Evolutionary conservation across 306 rosid genomes (phyloP).

Genomic region (Dicorynia guianensis): DNA sequence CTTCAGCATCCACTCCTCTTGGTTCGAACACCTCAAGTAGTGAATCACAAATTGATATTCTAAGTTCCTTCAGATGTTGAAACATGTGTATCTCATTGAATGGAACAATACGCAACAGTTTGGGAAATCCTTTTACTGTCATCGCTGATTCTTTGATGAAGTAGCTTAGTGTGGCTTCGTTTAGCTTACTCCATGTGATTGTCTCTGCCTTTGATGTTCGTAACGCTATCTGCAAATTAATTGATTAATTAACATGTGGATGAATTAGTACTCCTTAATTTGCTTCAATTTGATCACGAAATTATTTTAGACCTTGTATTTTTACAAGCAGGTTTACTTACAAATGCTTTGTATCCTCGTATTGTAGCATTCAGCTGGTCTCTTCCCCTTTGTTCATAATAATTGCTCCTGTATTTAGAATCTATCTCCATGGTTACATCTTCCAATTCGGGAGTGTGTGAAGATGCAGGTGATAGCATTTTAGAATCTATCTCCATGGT

Average conservation of each 20-base stretch:
- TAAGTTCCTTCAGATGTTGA: too few species aligned
- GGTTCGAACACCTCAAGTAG: too few species aligned
- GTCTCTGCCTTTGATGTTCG: neutral
- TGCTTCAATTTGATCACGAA: too few species aligned
- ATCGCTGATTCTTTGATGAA: neutral
- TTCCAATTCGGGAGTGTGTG: neutral
- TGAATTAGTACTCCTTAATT: too few species aligned
- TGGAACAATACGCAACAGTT: neutral
- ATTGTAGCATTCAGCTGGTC: conserved; percentile 17
- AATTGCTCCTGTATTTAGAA: too few species aligned
- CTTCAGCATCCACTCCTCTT: too few species aligned
- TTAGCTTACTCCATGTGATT: neutral
- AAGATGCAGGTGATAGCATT: neutral
- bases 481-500: neutral
- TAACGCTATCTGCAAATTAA: too few species aligned
- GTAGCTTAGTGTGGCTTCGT: neutral
- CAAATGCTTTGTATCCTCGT: conserved; percentile 10
- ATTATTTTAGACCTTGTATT: too few species aligned
- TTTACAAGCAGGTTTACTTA: neutral
- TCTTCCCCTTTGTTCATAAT: neutral
- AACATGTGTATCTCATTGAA: neutral
- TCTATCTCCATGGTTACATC: neutral
- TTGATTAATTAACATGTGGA: too few species aligned
- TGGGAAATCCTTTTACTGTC: neutral
- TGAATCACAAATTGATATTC: too few species aligned